A percentile compares a stretch with the other conserved stretches of the same genome.
Evolutionary conservation across 2,329 filamentous ascomycete species (phyloP).

Genomic region (Metarhizium sp.): DNA sequence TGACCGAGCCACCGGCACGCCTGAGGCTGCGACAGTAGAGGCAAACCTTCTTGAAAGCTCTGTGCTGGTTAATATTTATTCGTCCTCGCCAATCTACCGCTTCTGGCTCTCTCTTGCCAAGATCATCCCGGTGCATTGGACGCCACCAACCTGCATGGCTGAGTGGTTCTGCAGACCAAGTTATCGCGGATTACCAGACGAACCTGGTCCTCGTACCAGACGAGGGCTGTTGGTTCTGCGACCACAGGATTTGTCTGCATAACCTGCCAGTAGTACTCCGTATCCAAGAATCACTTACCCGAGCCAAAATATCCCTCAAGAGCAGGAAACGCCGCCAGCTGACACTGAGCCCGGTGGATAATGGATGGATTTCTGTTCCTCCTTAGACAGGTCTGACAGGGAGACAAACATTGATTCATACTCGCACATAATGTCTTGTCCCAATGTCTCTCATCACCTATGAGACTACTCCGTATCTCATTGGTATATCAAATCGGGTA

Average conservation of each 20-base stretch:
- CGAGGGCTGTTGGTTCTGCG: background rate
- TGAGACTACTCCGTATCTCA: background rate
- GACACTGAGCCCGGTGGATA: background rate
- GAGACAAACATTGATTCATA: background rate
- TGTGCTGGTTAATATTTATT: background rate
- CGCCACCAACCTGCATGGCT: background rate
- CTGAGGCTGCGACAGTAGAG: background rate
- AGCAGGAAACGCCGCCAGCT: background rate
- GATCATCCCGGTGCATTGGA: background rate
- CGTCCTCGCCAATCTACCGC: background rate
- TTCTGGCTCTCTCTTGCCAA: background rate
- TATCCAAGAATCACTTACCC: background rate
- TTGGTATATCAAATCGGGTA: background rate
- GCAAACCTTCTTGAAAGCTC: background rate
- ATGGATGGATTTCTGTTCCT: too few species aligned
- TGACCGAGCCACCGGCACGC: background rate
- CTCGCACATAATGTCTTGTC: background rate
- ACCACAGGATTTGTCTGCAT: background rate
- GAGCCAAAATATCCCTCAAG: background rate
- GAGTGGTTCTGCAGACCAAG: background rate
- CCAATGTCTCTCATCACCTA: background rate
- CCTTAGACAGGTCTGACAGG: background rate
- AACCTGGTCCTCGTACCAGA: background rate
- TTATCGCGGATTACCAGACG: background rate
- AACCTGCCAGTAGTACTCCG: background rate